These are phyloP conservation scores for Eucalyptus erythrocorys DNA, from an alignment of 345 rosid species.

Conservation along the genomic window DNA sequence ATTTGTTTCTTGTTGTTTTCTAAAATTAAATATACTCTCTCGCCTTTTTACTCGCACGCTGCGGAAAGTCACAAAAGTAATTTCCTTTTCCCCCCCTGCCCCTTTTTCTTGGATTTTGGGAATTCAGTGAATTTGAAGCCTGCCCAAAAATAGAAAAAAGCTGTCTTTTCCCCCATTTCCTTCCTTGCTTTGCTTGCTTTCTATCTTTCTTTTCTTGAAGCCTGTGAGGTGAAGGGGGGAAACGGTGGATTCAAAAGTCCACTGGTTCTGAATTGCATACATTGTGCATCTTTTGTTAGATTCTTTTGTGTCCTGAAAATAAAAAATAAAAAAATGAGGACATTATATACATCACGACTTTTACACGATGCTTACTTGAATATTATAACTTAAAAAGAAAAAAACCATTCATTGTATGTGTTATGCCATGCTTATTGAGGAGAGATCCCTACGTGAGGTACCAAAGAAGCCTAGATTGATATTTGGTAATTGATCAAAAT, in stretches of 20 bases:
- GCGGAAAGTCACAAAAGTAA: background rate
- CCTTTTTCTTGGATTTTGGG: background rate
- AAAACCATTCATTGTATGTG: background rate
- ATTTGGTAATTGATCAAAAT: no score
- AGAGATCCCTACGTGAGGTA: background rate
- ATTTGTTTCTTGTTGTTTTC: background rate
- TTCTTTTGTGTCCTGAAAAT: no score
- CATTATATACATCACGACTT: fast-evolving
- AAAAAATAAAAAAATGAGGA: fast-evolving
- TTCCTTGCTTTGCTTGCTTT: fast-evolving
- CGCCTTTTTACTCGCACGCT: background rate
- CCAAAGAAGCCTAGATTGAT: background rate
- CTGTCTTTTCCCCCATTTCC: background rate
- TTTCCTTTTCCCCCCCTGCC: background rate
- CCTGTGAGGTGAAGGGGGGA: background rate
- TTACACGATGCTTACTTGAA: fast-evolving
- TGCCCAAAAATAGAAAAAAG: background rate
- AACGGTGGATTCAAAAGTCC: background rate
- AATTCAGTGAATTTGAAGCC: background rate
- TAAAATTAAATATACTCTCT: background rate
- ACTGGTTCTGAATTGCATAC: background rate
- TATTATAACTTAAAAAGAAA: no score
- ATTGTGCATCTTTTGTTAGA: background rate
- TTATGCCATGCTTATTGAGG: background rate
- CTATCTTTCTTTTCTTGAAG: background rate